These are phyloP conservation scores for Lepidium aucheri DNA, from an alignment of 345 rosid genomes.

Conservation along the genomic window DNA sequence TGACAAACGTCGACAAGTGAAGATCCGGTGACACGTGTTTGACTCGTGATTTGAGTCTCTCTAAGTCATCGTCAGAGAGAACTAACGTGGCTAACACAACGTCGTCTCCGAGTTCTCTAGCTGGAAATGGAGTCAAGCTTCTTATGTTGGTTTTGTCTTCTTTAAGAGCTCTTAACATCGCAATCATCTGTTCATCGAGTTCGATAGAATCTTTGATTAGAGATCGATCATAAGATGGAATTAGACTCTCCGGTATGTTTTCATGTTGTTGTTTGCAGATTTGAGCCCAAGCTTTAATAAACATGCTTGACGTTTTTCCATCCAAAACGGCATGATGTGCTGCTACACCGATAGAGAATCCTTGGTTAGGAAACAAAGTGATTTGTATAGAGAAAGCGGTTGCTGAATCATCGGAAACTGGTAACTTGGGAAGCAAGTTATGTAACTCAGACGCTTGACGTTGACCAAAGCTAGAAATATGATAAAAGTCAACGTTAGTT, in stretches of 20 bases:
- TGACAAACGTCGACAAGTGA: slow-evolving; percentile 31
- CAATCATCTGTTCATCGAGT: slow-evolving; percentile 12
- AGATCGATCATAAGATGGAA: slow-evolving; percentile 21
- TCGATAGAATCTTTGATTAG: slow-evolving; percentile 8
- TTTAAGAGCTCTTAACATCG: not conserved
- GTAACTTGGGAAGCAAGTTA: slow-evolving; percentile 18
- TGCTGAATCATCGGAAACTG: not conserved
- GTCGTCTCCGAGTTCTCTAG: not conserved
- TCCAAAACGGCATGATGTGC: slow-evolving; percentile 28
- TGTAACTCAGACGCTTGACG: slow-evolving; percentile 12
- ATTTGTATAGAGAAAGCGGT: slow-evolving; percentile 16
- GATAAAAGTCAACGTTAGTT: slow-evolving; percentile 14
- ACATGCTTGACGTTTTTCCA: slow-evolving; percentile 17
- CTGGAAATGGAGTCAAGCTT: slow-evolving; percentile 13
- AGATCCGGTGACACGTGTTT: not conserved
- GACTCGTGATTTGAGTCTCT: slow-evolving; percentile 16
- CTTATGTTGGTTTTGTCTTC: not conserved
- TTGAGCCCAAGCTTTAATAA: slow-evolving; percentile 34
- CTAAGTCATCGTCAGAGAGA: slow-evolving; percentile 14
- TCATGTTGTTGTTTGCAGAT: slow-evolving; percentile 12
- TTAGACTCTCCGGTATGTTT: slow-evolving; percentile 8
- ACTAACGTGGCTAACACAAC: slow-evolving; percentile 23
- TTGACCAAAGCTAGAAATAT: slow-evolving; percentile 4
- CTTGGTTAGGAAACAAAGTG: slow-evolving; percentile 28
- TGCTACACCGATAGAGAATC: slow-evolving; percentile 23